Percentiles rank a stretch among this genome's conserved stretches.
Evolutionary conservation across 164 flowering plant species (phyloP).

Genomic region (Santalum album): DNA sequence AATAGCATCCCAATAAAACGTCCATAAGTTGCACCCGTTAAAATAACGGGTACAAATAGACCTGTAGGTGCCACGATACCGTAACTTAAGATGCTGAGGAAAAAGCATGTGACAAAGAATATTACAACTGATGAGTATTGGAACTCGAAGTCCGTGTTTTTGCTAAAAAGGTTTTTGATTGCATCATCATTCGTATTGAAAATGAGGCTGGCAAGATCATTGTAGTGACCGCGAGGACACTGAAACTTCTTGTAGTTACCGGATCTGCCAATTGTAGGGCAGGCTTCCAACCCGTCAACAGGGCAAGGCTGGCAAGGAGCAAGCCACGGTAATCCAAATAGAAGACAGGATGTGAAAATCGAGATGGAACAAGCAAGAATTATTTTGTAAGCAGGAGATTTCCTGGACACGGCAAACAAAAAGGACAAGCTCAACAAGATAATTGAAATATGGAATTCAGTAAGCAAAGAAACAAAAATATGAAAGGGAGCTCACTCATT

Average conservation of each 20-base stretch:
- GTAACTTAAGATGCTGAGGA: constrained; percentile 68
- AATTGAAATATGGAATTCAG: background rate
- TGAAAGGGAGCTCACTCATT: constrained; percentile 45
- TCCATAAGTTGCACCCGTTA: constrained; percentile 87
- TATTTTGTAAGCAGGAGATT: constrained; percentile 43
- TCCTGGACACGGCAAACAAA: constrained; percentile 38
- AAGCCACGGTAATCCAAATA: constrained; percentile 86
- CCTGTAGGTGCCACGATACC: constrained; percentile 82
- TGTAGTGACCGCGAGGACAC: constrained; percentile 73
- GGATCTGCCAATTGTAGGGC: constrained; percentile 89
- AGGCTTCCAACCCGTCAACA: constrained; percentile 46
- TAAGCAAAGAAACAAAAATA: background rate
- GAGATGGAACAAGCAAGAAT: constrained; percentile 71
- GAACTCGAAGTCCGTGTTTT: constrained; percentile 60
- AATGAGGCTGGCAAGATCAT: constrained; percentile 91
- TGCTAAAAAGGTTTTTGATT: constrained; percentile 76
- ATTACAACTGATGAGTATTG: constrained; percentile 43
- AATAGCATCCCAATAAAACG: constrained; percentile 70
- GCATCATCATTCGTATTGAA: constrained; percentile 95
- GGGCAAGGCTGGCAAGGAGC: constrained; percentile 80
- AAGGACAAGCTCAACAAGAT: background rate
- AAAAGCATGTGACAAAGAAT: constrained; percentile 59
- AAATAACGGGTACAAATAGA: constrained; percentile 76
- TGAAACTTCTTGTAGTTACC: constrained; percentile 93
- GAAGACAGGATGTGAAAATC: constrained; percentile 68